Base-by-base conservation (phyloP, 2,329 filamentous ascomycete genomes). In the Pyricularia sp. region DNA sequence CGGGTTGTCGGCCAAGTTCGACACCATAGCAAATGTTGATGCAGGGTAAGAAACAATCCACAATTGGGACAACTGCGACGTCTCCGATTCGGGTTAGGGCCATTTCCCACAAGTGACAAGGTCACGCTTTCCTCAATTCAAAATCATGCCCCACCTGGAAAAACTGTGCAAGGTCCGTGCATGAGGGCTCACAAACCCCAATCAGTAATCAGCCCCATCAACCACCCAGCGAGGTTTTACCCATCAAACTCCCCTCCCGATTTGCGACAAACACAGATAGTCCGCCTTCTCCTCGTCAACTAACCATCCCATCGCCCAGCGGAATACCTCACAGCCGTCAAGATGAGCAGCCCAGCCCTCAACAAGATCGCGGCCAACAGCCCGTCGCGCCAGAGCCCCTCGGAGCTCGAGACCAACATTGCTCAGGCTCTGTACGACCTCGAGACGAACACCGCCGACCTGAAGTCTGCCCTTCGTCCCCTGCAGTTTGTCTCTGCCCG, bases 341-440 rank as follows among this genome's bases (percentile, higher is more conserved):
- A 80, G 79, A 89, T 89, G 87, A 85, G 81, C 81, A 79, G 80
- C 79, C 82, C 92, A 83, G 87, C 92, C 81, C 85, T 95, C 81
- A 97, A 97, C 92, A 98, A 98, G 93, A 98, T 98, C 84, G 93
- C 94, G 81, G 83, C 90, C 82, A 97, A 95, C 90, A 96, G 92
- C 91, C 91, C 94, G 77, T 97, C 94, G 85, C 90, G 93, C 88
- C 88, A 92, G 83, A 96, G 90, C 85, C 95, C 95, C 77, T 97
- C 93, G 76, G 95, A 99, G 91, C 91, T 98, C 78, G 95, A 99
- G 92, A 90, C 88, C 84, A 92, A 86, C 88, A 96, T 99, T 82
- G 95, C 95, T 82, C 92, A 90, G 85, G 95, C 95, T 85, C 92
- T 99, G 75, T 96, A 91, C 88, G 95, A 99, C 81, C 92, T 99